These are phyloP conservation scores for Xylariaceae sp. DNA, from an alignment of 2,329 filamentous ascomycete genomes.

Conservation along the genomic window DNA sequence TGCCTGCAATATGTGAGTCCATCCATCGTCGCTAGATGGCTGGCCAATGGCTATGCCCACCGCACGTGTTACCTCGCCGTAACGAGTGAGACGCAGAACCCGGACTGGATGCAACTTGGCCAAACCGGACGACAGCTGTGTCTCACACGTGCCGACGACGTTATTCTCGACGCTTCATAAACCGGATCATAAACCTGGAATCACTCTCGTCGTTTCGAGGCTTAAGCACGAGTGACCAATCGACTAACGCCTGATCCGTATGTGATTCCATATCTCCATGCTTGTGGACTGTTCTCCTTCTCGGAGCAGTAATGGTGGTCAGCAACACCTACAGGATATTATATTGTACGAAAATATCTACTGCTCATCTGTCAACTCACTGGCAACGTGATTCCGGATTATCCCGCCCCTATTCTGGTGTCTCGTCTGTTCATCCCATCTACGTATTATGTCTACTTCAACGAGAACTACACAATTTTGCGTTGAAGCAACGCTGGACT, in stretches of 20 bases:
- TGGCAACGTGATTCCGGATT: neutral
- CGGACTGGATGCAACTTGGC: neutral
- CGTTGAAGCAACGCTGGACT: constrained; percentile 2
- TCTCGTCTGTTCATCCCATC: no score
- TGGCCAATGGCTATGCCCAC: neutral
- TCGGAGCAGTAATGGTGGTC: constrained; percentile 11
- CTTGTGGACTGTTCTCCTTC: neutral
- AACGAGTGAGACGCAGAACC: neutral
- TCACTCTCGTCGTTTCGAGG: constrained; percentile 12
- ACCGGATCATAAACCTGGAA: neutral
- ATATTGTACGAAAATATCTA: constrained; percentile 1
- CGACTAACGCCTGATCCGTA: no score
- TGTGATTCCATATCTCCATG: neutral
- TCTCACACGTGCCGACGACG: neutral
- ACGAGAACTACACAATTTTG: neutral
- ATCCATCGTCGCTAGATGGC: neutral
- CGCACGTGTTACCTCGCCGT: neutral
- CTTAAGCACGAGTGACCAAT: constrained; percentile 8
- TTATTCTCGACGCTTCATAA: neutral
- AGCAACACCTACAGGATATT: constrained; percentile 2
- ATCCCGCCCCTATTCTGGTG: neutral
- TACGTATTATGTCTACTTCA: no score
- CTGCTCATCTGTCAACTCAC: neutral
- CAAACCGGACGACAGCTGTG: neutral
- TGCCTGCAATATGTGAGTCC: neutral